A percentile compares a stretch with the other conserved stretches of the same genome.
These are phyloP conservation scores for Brassica cretica DNA, from an alignment of 345 rosid genomes.

Conservation along the genomic window DNA sequence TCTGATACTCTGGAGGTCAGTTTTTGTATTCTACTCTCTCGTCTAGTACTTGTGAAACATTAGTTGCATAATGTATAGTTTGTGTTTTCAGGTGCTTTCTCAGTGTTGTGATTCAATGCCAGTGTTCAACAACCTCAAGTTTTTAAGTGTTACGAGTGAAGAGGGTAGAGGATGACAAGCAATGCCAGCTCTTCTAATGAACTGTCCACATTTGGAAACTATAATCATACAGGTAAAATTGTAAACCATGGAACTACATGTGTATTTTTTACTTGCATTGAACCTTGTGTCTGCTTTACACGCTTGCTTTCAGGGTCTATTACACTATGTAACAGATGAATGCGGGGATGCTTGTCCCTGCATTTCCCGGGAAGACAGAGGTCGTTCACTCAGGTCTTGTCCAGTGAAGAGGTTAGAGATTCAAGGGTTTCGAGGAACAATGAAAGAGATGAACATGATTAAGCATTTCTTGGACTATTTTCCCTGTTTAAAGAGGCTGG, in stretches of 20 bases:
- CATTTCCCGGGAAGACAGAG: background rate
- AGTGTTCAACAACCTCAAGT: constrained; percentile 7
- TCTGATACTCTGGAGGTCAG: constrained; percentile 8
- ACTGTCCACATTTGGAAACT: constrained; percentile 5
- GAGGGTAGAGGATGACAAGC: constrained; percentile 4
- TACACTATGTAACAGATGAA: constrained; percentile 4
- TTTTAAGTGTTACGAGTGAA: background rate
- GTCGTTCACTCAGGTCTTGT: background rate
- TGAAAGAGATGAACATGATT: background rate
- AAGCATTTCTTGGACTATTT: background rate
- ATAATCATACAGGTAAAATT: background rate
- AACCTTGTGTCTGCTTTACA: background rate
- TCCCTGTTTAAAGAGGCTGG: background rate
- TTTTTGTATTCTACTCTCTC: background rate
- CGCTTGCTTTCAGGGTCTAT: background rate
- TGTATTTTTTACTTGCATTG: background rate
- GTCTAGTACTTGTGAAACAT: background rate
- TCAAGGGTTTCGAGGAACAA: background rate
- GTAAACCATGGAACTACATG: background rate
- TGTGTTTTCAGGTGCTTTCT: background rate
- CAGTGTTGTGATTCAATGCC: background rate
- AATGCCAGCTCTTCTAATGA: constrained; percentile 1
- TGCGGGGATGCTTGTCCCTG: constrained; percentile 14
- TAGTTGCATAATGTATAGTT: background rate
- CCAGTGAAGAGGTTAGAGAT: constrained; percentile 7